Evolutionary conservation across 1,139 yeast genomes (phyloP).

Genomic region (Lodderomyces margitis): DNA sequence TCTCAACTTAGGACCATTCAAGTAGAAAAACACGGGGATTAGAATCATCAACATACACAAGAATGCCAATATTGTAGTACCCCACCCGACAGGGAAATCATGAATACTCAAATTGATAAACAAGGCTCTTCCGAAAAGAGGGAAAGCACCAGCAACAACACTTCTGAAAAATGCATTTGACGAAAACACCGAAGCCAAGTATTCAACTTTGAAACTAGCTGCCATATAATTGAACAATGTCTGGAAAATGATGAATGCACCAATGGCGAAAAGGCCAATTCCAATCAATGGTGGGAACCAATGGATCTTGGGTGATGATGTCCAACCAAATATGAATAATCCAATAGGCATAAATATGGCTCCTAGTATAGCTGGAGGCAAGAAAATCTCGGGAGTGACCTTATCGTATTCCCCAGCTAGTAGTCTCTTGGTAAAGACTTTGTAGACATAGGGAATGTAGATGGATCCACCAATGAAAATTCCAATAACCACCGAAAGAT

Average conservation of each 20-base stretch:
- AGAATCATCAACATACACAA: constrained; percentile 58
- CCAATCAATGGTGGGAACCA: constrained; percentile 37
- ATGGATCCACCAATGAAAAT: constrained; percentile 20
- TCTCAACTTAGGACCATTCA: constrained; percentile 30
- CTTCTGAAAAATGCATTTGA: constrained; percentile 29
- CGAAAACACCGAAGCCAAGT: constrained; percentile 33
- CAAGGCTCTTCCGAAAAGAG: constrained; percentile 41
- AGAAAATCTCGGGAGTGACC: constrained; percentile 58
- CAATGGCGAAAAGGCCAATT: constrained; percentile 25
- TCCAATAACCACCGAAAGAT: constrained; percentile 22
- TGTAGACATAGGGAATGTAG: constrained; percentile 21
- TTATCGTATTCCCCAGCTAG: constrained; percentile 28
- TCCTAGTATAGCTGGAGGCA: constrained; percentile 47
- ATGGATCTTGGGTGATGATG: constrained; percentile 25
- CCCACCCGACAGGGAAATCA: constrained; percentile 60
- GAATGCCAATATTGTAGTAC: constrained; percentile 55
- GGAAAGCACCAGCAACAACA: constrained; percentile 31
- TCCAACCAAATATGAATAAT: constrained; percentile 34
- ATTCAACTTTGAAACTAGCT: constrained; percentile 49
- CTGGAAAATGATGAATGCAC: constrained; percentile 33
- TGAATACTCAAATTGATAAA: constrained; percentile 35
- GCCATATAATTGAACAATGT: constrained; percentile 52
- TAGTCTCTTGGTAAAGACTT: constrained; percentile 25
- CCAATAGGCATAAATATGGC: constrained; percentile 30
- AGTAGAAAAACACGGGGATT: constrained; percentile 52